A percentile compares a stretch with the other conserved stretches of the same genome.
These are phyloP conservation scores for Piper betle DNA, from an alignment of 164 flowering plant genomes.

Conservation along the genomic window DNA sequence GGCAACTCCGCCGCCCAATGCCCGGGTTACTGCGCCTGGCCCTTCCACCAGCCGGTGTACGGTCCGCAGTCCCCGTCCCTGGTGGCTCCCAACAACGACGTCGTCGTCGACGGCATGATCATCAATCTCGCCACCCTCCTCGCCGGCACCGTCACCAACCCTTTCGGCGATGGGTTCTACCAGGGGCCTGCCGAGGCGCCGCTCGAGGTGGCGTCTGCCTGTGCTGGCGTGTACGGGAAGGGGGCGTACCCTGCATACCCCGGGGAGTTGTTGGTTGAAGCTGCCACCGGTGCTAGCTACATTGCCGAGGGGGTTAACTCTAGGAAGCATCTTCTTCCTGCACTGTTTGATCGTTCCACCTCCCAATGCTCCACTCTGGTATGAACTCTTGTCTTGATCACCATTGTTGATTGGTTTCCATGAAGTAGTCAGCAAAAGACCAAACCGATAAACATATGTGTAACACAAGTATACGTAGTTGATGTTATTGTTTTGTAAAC, in stretches of 20 bases:
- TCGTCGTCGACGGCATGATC: conserved; percentile 44
- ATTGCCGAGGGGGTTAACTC: conserved; percentile 32
- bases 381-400: not conserved
- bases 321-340: conserved; percentile 36
- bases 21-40: conserved; percentile 57
- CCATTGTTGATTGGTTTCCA: not conserved
- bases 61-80: conserved; percentile 37
- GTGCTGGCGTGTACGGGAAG: conserved; percentile 34
- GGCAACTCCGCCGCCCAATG: conserved; percentile 47
- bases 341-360: conserved; percentile 24
- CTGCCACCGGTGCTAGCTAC: conserved; percentile 26
- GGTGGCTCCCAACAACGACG: conserved; percentile 40
- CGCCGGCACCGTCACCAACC: conserved; percentile 48
- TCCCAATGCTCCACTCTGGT: conserved; percentile 14
- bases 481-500: no score
- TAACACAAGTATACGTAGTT: no score
- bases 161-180: conserved; percentile 36
- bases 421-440: not conserved
- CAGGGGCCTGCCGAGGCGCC: conserved; percentile 30
- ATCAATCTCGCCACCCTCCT: conserved; percentile 36
- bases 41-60: conserved; percentile 41
- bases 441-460: no score
- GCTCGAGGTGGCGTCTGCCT: conserved; percentile 39
- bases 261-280: conserved; percentile 26
- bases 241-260: conserved; percentile 39